Evolutionary conservation across 2,329 filamentous ascomycete genomes (phyloP).

Genomic region (Venturia nashicola): DNA sequence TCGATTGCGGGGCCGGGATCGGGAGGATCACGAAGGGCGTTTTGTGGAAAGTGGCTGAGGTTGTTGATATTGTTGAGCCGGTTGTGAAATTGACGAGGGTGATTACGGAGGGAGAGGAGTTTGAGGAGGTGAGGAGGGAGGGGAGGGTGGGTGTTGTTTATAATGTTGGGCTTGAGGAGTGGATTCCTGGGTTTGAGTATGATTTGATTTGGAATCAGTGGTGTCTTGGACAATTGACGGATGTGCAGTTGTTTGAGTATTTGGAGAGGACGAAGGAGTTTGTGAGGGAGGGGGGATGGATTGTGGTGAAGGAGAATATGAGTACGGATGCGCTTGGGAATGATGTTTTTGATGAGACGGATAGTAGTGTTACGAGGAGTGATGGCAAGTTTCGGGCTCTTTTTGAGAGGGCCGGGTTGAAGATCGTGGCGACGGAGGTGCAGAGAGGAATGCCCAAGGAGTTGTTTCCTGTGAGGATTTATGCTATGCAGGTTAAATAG

Average conservation of each 20-base stretch:
- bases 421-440: slow-evolving; percentile 56
- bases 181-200: slow-evolving; percentile 48
- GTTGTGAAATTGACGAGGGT: slow-evolving; percentile 65
- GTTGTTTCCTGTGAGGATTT: slow-evolving; percentile 64
- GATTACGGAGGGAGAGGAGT: slow-evolving; percentile 29
- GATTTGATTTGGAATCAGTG: slow-evolving; percentile 84
- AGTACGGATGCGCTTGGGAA: slow-evolving; percentile 36
- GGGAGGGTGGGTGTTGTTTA: slow-evolving; percentile 51
- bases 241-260: slow-evolving; percentile 57
- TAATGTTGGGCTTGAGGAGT: slow-evolving; percentile 63
- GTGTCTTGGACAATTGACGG: slow-evolving; percentile 75
- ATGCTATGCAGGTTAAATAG: slow-evolving; percentile 48
- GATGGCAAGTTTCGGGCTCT: slow-evolving; percentile 59
- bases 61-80: slow-evolving; percentile 77
- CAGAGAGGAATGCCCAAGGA: slow-evolving; percentile 60
- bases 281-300: slow-evolving; percentile 34
- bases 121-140: slow-evolving; percentile 22
- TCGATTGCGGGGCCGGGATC: slow-evolving; percentile 58
- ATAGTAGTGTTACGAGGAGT: slow-evolving; percentile 66
- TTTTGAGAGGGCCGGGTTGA: slow-evolving; percentile 58
- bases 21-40: slow-evolving; percentile 72
- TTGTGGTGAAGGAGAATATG: slow-evolving; percentile 75
- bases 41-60: slow-evolving; percentile 54
- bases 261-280: slow-evolving; percentile 42
- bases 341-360: slow-evolving; percentile 63